phyloP scores from a whole-genome alignment of 2,329 filamentous ascomycete genomes.

The Thermoascus crustaceus region DNA sequence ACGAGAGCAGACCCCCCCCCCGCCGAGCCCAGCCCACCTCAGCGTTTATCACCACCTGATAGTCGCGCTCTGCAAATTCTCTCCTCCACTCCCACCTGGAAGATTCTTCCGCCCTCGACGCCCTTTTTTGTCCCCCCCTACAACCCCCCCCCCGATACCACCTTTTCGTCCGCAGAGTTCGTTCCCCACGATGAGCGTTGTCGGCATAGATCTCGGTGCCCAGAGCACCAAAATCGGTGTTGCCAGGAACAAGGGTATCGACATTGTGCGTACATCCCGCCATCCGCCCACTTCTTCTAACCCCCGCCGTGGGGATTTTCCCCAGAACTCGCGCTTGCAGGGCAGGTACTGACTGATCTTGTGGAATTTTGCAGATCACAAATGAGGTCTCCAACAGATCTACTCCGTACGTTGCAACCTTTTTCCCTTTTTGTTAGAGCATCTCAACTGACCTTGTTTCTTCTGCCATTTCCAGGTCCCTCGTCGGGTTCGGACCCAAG shows the following conservation, averaged over 20 bases:
- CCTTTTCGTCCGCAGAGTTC: conserved; percentile 5
- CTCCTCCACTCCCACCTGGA: conserved; percentile 15
- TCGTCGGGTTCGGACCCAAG: conserved; percentile 93
- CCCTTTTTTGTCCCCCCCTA: conserved; percentile 11
- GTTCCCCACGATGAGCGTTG: conserved; percentile 49
- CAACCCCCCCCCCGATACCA: conserved; percentile 13
- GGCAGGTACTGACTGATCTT: too few species aligned
- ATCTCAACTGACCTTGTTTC: conserved; percentile 7
- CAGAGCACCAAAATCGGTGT: conserved; percentile 97
- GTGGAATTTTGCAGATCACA: conserved; percentile 64
- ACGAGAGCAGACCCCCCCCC: not conserved
- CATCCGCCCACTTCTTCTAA: conserved; percentile 16
- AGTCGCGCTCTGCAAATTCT: conserved; percentile 33
- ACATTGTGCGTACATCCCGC: conserved; percentile 75
- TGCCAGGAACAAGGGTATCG: conserved; percentile 95
- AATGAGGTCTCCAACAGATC: conserved; percentile 99
- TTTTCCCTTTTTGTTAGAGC: conserved; percentile 6
- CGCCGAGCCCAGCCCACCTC: conserved; percentile 14
- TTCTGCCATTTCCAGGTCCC: conserved; percentile 51
- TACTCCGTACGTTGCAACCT: conserved; percentile 70
- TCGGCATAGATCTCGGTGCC: conserved; percentile 89
- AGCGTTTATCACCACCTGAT: conserved; percentile 22
- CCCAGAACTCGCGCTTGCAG: too few species aligned
- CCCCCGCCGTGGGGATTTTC: conserved; percentile 6
- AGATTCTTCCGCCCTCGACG: conserved; percentile 15